These are phyloP conservation scores for Acanthamoeba quina DNA, from an alignment of 208 protist species.

Conservation along the genomic window DNA sequence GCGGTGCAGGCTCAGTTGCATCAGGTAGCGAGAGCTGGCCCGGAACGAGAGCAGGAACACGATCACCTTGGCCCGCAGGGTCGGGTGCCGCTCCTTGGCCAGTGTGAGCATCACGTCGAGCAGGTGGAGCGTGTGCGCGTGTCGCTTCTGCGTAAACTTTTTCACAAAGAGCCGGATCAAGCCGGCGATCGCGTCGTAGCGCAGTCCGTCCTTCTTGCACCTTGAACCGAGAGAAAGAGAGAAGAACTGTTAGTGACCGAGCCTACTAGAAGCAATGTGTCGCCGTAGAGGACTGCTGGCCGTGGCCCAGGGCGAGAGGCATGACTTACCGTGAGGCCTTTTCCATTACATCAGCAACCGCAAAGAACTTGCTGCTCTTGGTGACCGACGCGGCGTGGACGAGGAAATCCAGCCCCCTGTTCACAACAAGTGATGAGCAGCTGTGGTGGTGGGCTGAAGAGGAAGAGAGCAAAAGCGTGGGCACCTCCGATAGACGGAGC, in stretches of 20 bases:
- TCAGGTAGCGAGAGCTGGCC: constrained; percentile 49
- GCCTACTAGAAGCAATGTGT: not conserved
- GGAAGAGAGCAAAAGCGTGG: too few relatives aligned
- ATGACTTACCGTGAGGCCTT: not conserved
- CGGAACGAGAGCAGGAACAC: constrained; percentile 27
- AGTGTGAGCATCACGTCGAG: constrained; percentile 17
- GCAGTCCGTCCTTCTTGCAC: not conserved
- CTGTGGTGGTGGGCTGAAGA: too few relatives aligned
- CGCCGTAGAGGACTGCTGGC: too few relatives aligned
- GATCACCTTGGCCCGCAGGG: constrained; percentile 37
- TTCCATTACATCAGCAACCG: constrained; percentile 24
- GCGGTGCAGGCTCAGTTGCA: constrained; percentile 35
- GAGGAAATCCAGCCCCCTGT: constrained; percentile 28
- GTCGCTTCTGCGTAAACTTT: constrained; percentile 50
- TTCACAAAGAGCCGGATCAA: constrained; percentile 23
- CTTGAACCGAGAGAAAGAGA: not conserved
- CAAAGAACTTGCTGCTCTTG: constrained; percentile 32
- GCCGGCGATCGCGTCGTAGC: not conserved
- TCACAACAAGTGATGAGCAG: not conserved
- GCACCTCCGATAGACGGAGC: constrained; percentile 20
- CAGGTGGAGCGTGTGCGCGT: constrained; percentile 15
- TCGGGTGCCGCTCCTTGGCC: constrained; percentile 41
- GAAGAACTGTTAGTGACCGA: not conserved
- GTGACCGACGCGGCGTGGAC: constrained; percentile 27
- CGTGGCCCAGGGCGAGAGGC: not conserved